These are phyloP conservation scores for Pholiota molesta DNA, from an alignment of 768 basidiomycete species.

Conservation along the genomic window DNA sequence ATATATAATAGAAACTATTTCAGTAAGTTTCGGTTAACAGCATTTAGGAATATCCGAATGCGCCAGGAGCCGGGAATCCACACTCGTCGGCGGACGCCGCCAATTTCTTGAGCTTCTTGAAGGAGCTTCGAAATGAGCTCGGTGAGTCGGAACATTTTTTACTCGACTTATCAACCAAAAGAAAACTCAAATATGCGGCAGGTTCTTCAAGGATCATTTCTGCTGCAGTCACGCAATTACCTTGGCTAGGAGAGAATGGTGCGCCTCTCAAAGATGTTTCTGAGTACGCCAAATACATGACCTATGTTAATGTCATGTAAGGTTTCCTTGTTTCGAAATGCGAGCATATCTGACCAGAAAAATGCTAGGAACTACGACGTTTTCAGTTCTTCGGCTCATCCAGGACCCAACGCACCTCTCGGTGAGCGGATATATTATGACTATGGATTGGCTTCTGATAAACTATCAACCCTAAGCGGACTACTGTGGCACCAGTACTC, in stretches of 20 bases:
- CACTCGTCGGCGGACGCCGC: conserved; percentile 60
- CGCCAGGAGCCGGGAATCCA: conserved; percentile 60
- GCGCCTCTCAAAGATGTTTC: conserved; percentile 63
- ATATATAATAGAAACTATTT: not conserved
- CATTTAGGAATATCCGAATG: conserved; percentile 71
- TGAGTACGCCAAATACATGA: conserved; percentile 65
- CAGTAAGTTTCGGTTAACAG: not conserved
- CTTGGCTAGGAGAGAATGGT: conserved; percentile 66
- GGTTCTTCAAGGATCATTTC: conserved; percentile 65
- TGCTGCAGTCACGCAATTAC: conserved; percentile 68
- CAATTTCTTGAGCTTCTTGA: conserved; percentile 64
- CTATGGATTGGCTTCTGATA: too few relatives aligned
- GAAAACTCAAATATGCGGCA: conserved; percentile 13
- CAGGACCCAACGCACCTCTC: conserved; percentile 79
- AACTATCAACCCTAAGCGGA: conserved; percentile 34
- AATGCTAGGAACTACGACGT: conserved; percentile 74
- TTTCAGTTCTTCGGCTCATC: conserved; percentile 59
- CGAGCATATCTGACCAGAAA: not conserved
- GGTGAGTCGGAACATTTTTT: conserved; percentile 32
- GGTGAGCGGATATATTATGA: conserved; percentile 26
- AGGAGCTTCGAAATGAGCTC: conserved; percentile 54
- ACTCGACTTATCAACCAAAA: not conserved
- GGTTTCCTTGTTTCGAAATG: conserved; percentile 10
- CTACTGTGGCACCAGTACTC: conserved; percentile 60
- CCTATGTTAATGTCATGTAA: conserved; percentile 69